phyloP scores from a whole-genome alignment of 2,329 filamentous ascomycete species.

The Monosporascus sp. region DNA sequence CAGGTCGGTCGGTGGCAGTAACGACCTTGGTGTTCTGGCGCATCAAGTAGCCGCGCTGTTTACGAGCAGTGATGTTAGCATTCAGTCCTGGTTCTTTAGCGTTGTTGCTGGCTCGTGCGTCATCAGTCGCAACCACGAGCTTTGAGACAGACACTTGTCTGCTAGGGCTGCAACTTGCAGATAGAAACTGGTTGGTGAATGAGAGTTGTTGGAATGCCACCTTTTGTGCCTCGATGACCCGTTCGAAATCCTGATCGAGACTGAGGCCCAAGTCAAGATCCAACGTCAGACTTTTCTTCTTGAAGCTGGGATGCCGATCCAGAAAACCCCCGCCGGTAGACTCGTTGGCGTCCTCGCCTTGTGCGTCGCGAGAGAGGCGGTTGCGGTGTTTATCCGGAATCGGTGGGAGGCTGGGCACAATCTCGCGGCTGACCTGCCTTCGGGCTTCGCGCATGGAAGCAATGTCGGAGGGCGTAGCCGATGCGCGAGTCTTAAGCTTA shows the following conservation, averaged over 20 bases:
- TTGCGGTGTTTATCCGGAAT: slow-evolving; percentile 58
- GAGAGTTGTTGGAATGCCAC: slow-evolving; percentile 53
- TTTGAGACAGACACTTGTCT: slow-evolving; percentile 42
- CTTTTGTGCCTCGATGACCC: slow-evolving; percentile 96
- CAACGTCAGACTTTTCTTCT: slow-evolving; percentile 77
- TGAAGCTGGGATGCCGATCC: slow-evolving; percentile 66
- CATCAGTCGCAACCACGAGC: slow-evolving; percentile 8
- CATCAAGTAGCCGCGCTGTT: slow-evolving; percentile 97
- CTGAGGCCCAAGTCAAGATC: slow-evolving; percentile 80
- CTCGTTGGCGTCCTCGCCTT: slow-evolving; percentile 30
- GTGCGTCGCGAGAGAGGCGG: slow-evolving; percentile 46
- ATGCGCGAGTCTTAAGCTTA: slow-evolving; percentile 82
- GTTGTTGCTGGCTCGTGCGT: slow-evolving; percentile 15
- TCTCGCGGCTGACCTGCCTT: slow-evolving; percentile 75
- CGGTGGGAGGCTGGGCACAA: slow-evolving; percentile 48
- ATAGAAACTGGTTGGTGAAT: slow-evolving; percentile 13
- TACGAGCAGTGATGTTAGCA: slow-evolving; percentile 59
- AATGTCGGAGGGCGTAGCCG: slow-evolving; percentile 79
- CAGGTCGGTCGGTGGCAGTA: slow-evolving; percentile 61
- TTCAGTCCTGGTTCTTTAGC: slow-evolving; percentile 27
- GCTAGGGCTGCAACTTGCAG: slow-evolving; percentile 23
- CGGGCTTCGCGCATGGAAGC: slow-evolving; percentile 80
- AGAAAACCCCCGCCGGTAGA: slow-evolving; percentile 38
- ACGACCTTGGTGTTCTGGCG: slow-evolving; percentile 97
- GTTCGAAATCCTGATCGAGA: slow-evolving; percentile 87